Conservation (phyloP, 306 rosid genomes). For the Sesbania bispinosa region DNA sequence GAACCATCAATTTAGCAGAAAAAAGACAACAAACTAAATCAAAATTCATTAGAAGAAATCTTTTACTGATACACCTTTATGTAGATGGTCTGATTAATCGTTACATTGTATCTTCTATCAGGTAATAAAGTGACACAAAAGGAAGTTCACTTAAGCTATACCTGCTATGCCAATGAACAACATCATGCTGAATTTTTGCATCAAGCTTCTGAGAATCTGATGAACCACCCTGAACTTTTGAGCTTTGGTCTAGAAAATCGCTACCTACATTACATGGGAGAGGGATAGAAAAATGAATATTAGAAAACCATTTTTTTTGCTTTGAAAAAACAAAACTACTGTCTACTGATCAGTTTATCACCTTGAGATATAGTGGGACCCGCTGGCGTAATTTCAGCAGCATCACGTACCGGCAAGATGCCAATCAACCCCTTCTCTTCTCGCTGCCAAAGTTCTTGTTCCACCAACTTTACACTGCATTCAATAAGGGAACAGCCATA, state of each 20-base stretch:
- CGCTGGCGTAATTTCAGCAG: slow-evolving; percentile 59
- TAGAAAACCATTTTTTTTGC: neutral
- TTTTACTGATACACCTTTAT: neutral
- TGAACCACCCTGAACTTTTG: slow-evolving; percentile 62
- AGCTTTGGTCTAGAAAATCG: slow-evolving; percentile 62
- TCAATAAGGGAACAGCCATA: slow-evolving; percentile 11
- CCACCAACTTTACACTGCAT: slow-evolving; percentile 90
- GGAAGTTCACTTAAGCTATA: slow-evolving; percentile 21
- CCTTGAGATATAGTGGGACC: slow-evolving; percentile 69
- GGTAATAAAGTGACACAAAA: neutral
- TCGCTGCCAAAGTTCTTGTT: slow-evolving; percentile 98
- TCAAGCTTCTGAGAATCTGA: slow-evolving; percentile 66
- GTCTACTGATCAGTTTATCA: slow-evolving; percentile 15
- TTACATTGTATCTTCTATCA: neutral
- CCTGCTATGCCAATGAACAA: slow-evolving; percentile 95
- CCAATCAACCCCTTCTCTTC: slow-evolving; percentile 98
- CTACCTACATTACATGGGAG: slow-evolving; percentile 41
- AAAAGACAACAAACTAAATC: neutral
- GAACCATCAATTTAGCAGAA: too few relatives aligned
- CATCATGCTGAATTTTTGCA: slow-evolving; percentile 65
- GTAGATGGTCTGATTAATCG: neutral
- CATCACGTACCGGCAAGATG: slow-evolving; percentile 86
- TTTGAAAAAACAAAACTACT: neutral
- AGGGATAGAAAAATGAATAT: neutral
- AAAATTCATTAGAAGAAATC: neutral